Conservation (phyloP, 331 rosid species). For the Pyracantha coccinea region DNA sequence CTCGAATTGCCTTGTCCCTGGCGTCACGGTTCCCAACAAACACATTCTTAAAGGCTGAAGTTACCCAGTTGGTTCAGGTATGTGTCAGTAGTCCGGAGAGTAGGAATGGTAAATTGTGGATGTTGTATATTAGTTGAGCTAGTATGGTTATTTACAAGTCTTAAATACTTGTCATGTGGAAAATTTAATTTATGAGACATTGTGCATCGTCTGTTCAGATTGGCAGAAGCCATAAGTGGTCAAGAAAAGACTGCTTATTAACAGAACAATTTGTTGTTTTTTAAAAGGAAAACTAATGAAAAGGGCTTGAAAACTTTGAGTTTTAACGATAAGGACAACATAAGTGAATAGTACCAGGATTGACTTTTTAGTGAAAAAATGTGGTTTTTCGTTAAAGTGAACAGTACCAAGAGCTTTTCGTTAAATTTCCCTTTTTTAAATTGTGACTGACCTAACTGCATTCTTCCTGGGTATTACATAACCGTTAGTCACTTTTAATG, state of each 20-base stretch:
- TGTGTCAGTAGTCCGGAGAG: neutral
- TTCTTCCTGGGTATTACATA: neutral
- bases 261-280: neutral
- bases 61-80: conserved; percentile 90
- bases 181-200: neutral
- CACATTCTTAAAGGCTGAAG: conserved; percentile 70
- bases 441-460: neutral
- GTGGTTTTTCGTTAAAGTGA: too few species aligned
- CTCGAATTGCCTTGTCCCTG: conserved; percentile 75
- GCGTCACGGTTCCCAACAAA: conserved; percentile 84
- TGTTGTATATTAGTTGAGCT: neutral
- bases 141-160: neutral
- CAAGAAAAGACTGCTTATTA: neutral
- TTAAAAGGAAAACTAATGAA: too few species aligned
- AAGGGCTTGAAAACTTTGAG: too few species aligned
- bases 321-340: too few species aligned
- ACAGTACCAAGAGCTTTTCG: too few species aligned
- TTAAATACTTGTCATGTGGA: neutral
- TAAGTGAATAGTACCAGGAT: too few species aligned
- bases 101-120: conserved; percentile 10
- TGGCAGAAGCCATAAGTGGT: neutral
- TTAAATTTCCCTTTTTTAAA: neutral
- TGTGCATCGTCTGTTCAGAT: neutral
- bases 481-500: neutral
- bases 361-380: too few species aligned